These are phyloP conservation scores for Tillandsia leiboldiana DNA, from an alignment of 176 grass and related monocot genomes.

Conservation along the genomic window DNA sequence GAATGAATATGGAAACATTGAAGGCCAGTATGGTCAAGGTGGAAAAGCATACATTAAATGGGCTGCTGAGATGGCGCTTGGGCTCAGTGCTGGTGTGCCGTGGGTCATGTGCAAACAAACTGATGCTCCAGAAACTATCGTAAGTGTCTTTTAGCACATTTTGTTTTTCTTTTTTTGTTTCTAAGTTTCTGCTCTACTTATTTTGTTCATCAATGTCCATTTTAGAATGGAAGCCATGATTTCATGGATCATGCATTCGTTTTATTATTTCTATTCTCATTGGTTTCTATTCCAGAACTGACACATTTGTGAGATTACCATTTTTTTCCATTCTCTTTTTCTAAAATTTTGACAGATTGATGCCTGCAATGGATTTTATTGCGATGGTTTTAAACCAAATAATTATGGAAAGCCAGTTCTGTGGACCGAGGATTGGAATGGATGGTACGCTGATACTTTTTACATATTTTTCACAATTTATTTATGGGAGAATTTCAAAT, in stretches of 20 bases:
- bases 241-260: neutral
- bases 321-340: slow-evolving; percentile 13
- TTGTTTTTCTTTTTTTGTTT: neutral
- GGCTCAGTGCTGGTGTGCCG: slow-evolving; percentile 67
- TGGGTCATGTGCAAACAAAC: slow-evolving; percentile 93
- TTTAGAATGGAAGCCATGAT: neutral
- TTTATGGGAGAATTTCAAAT: neutral
- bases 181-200: neutral
- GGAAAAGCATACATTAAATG: slow-evolving; percentile 86
- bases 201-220: neutral
- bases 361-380: slow-evolving; percentile 96
- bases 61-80: slow-evolving; percentile 80
- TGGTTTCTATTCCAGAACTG: neutral
- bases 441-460: slow-evolving; percentile 55
- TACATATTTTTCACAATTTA: neutral
- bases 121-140: slow-evolving; percentile 89
- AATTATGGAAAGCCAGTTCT: slow-evolving; percentile 58
- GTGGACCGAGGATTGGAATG: slow-evolving; percentile 97
- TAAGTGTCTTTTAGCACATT: slow-evolving; percentile 16
- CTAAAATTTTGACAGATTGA: slow-evolving; percentile 45
- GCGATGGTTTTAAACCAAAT: slow-evolving; percentile 85
- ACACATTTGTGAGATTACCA: neutral
- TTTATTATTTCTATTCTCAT: slow-evolving; percentile 15
- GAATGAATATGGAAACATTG: slow-evolving; percentile 97
- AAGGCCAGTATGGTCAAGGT: slow-evolving; percentile 57